Base-by-base conservation (phyloP, 2,329 filamentous ascomycete genomes). In the Xylaria sp. region DNA sequence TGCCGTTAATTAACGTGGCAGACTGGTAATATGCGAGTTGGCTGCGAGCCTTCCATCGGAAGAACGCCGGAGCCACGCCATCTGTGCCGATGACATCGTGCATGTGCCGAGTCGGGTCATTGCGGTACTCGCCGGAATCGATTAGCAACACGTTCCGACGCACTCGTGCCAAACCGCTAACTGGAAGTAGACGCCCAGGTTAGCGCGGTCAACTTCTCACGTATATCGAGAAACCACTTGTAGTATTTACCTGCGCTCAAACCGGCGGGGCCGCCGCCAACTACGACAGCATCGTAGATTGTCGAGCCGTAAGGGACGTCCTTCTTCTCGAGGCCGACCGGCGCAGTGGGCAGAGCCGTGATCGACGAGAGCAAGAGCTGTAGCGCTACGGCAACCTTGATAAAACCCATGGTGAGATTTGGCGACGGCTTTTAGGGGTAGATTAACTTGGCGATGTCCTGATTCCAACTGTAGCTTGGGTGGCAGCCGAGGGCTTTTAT, bases 81-180 rank as follows among this genome's bases (percentile, higher is more conserved):
- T 90, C 87, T 65, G 83, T 86, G 3, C 87, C 87, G 30, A 89
- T 80, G 0, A 90, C 84, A 74, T 90, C 88, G 76, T 90, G 88
- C 82, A 89, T 85, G 70, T 88, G 83, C 15, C 87, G 78, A 0
- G 88, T 89, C 0, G 82, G 78, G 1, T 61, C 81, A 73, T 90
- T 90, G 60, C 88, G 84, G 71, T 90, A 90, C 34, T 83, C 79
- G 13, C 83, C 84, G 23, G 85, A 88, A 74, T 90, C 88, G 61
- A 90, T 84, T 48, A 90, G 75, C 8, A 89, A 78, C 0, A 84
- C 83, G 6, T 82, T 85, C 15, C 87, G 81, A 13, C 83, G 82
- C 15, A 90, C 87, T 18, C 88, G 85, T 7, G 85, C 87, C n/a
- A 90, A 81, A 48, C 83, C 86, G 64, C 87, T 89, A 58, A 87